Evolutionary conservation across 495 filamentous ascomycete genomes (phyloP).

Genomic region (Pseudoneurospora amorphoporcata): DNA sequence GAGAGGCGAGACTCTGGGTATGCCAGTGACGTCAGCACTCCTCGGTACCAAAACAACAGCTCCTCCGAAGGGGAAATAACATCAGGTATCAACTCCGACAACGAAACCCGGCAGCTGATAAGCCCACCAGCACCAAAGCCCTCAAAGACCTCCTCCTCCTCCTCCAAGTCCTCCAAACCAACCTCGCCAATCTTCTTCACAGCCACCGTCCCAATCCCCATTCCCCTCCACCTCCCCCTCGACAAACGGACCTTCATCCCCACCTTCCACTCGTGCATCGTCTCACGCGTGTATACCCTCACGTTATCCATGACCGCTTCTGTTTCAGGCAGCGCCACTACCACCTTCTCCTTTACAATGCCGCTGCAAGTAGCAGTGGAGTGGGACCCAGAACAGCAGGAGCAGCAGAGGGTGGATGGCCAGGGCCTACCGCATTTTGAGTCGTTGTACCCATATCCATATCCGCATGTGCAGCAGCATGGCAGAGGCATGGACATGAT

Average conservation of each 20-base stretch:
- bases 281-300: conserved; percentile 68
- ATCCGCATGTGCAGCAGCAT: no score
- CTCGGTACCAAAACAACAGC: conserved; percentile 10
- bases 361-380: conserved; percentile 67
- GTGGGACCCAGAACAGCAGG: conserved; percentile 4
- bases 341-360: conserved; percentile 53
- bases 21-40: conserved; percentile 14
- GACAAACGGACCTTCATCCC: conserved; percentile 64
- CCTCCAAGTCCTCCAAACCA: not conserved
- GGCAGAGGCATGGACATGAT: not conserved
- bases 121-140: not conserved
- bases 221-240: conserved; percentile 65
- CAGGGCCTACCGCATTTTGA: conserved; percentile 29
- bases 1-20: conserved; percentile 53
- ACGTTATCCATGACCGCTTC: conserved; percentile 54
- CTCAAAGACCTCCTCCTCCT: not conserved
- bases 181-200: conserved; percentile 43
- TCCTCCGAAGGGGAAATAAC: conserved; percentile 8
- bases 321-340: conserved; percentile 37
- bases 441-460: not conserved
- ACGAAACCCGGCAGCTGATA: not conserved
- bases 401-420: conserved; percentile 1
- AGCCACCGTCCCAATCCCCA: conserved; percentile 54
- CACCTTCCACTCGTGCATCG: conserved; percentile 80
- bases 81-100: not conserved